These are phyloP conservation scores for Malus asiatica DNA, from an alignment of 306 rosid genomes.

Conservation along the genomic window DNA sequence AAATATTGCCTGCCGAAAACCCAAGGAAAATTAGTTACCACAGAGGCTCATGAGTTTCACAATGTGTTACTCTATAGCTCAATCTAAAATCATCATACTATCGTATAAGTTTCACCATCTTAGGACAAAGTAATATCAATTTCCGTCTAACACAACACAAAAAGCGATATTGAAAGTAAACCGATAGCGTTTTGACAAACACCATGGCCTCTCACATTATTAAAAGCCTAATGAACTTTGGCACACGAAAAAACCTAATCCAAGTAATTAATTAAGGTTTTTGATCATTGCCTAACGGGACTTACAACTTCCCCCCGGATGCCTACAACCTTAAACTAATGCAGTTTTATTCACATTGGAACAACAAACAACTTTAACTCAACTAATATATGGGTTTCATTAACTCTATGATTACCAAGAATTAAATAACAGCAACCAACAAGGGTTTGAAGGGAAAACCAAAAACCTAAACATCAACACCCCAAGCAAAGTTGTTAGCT, in stretches of 20 bases:
- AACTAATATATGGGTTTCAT: neutral
- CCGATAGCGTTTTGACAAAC: neutral
- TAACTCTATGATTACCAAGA: too few relatives aligned
- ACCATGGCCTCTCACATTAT: neutral
- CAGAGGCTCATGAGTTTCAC: too few relatives aligned
- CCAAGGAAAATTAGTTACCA: too few relatives aligned
- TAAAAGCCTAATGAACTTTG: neutral
- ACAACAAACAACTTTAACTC: neutral
- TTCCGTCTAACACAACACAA: neutral
- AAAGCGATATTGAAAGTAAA: neutral
- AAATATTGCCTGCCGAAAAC: slow-evolving; percentile 56
- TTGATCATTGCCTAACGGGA: neutral
- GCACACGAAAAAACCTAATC: neutral
- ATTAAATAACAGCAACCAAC: too few relatives aligned
- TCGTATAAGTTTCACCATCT: too few relatives aligned
- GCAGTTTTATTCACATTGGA: too few relatives aligned
- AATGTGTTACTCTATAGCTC: too few relatives aligned
- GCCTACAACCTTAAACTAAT: too few relatives aligned
- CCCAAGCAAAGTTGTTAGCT: neutral
- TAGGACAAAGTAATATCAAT: neutral
- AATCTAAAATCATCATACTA: too few relatives aligned
- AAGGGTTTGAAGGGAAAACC: too few relatives aligned
- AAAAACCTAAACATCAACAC: neutral
- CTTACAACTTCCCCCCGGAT: too few relatives aligned
- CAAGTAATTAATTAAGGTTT: neutral